Base-by-base conservation (phyloP, 169 alveolate species). In the Plasmodium ovale region DNA sequence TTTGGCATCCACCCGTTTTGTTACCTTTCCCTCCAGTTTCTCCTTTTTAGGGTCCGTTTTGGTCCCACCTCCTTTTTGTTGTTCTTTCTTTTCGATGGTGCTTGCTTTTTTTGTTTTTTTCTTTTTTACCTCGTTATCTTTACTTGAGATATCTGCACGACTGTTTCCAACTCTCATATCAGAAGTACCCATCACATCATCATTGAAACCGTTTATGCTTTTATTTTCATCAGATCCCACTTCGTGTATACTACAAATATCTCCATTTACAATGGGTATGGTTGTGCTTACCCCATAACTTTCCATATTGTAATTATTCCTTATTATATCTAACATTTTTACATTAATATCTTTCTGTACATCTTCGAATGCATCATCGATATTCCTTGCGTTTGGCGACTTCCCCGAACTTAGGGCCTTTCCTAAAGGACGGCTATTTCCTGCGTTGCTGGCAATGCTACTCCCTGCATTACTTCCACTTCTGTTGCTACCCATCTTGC, bases 251-350 rank as follows among this genome's bases (percentile, higher is more conserved):
- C 27, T n/a, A 59, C 71, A 72, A 4, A 72, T 6, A 3, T 19
- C 60, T 1, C 56, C 42, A 33, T 33, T 39, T 23, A 54, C 12
- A 35, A 72, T 39, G 0, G 87, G 87, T 9, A 72, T 72, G 0
- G 87, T 42, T 2, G 87, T n/a, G 16, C 7, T 16, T 10, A 25
- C n/a, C 21, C 12, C 27, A 27, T 53, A 9, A 23, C 53, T 44
- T 31, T 74, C 88, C 14, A 39, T 42, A 60, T 74, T 60, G 10
- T 74, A 60, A 29, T 59, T 27, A 25, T 74, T 74, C 12, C 67
- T 60, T 44, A 59, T 59, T 23, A 59, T 37, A 12, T 74, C 88
- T 23, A 74, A 10, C 23, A 74, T 74, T 58, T 44, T 74, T 44
- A 62, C 27, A 21, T 74, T 67, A 60, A 44, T 44, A 3, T 74